Evolutionary conservation across 176 grass and related monocot genomes (phyloP).

Genomic region (Cenchrus americanus): DNA sequence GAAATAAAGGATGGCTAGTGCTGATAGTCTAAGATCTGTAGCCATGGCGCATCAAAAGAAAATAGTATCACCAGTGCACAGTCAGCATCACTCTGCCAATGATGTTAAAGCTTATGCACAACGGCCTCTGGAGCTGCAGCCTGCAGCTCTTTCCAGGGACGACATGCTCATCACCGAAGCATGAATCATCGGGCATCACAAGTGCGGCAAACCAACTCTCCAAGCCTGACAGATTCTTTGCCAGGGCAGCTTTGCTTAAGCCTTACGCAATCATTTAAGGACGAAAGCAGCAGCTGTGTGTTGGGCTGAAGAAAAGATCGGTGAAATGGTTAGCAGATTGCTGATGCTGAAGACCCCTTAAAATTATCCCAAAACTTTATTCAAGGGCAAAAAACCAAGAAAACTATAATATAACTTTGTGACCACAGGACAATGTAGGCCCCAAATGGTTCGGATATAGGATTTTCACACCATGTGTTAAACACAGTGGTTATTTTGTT

Average conservation of each 20-base stretch:
- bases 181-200: constrained; percentile 2
- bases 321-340: constrained; percentile 2
- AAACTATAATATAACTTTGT: too few relatives aligned
- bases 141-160: constrained; percentile 73
- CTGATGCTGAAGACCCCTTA: background rate
- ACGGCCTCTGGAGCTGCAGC: constrained; percentile 67
- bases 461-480: too few relatives aligned
- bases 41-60: constrained; percentile 2
- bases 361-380: too few relatives aligned
- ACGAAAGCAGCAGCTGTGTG: constrained; percentile 27
- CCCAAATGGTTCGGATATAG: too few relatives aligned
- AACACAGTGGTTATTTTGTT: too few relatives aligned
- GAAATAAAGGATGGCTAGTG: background rate
- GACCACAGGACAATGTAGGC: too few relatives aligned
- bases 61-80: constrained; percentile 3
- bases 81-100: constrained; percentile 38
- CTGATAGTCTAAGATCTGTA: constrained; percentile 19
- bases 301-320: constrained; percentile 8
- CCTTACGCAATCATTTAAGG: constrained; percentile 51
- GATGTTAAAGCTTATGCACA: constrained; percentile 12
- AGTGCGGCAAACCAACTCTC: constrained; percentile 41
- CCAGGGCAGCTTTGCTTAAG: constrained; percentile 54
- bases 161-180: constrained; percentile 15
- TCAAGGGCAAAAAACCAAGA: too few relatives aligned
- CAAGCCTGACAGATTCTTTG: constrained; percentile 45